Conservation (phyloP, 306 rosid genomes). For the Begonia fuchsioides region DNA sequence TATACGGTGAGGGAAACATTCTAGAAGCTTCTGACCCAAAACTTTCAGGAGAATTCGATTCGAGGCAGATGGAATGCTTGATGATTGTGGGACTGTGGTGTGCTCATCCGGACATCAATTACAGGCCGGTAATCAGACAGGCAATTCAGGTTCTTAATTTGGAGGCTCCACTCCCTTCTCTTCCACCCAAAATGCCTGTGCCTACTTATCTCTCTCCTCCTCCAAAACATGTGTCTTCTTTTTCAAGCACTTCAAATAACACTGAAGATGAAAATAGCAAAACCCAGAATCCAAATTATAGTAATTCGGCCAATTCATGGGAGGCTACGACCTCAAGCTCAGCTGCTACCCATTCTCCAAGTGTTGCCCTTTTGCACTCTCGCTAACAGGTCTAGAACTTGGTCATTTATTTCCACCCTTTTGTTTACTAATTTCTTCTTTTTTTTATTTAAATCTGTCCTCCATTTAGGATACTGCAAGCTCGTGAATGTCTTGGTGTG, state of each 20-base stretch:
- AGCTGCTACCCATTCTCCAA: background rate
- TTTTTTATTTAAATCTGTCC: too few species aligned
- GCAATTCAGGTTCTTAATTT: slow-evolving; percentile 16
- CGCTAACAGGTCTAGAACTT: background rate
- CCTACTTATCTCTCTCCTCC: background rate
- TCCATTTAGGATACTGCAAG: too few species aligned
- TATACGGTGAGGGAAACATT: slow-evolving; percentile 6
- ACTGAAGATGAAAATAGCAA: background rate
- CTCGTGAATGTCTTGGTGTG: too few species aligned
- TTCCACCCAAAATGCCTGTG: slow-evolving; percentile 1
- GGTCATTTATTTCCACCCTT: too few species aligned
- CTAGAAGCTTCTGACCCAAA: slow-evolving; percentile 14
- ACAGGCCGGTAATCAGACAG: slow-evolving; percentile 24
- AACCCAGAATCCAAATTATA: background rate
- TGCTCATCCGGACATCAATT: slow-evolving; percentile 14
- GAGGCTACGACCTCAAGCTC: slow-evolving; percentile 1
- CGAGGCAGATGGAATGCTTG: slow-evolving; percentile 12
- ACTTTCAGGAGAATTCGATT: slow-evolving; percentile 7
- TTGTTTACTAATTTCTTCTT: too few species aligned
- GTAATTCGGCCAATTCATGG: background rate
- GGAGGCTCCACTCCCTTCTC: slow-evolving; percentile 11
- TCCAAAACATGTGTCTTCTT: background rate
- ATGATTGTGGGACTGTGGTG: slow-evolving; percentile 26
- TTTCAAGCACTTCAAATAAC: background rate
- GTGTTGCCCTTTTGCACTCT: slow-evolving; percentile 1